Base-by-base conservation (phyloP, 139 green algal species). In the Coccomyxa sp. region DNA sequence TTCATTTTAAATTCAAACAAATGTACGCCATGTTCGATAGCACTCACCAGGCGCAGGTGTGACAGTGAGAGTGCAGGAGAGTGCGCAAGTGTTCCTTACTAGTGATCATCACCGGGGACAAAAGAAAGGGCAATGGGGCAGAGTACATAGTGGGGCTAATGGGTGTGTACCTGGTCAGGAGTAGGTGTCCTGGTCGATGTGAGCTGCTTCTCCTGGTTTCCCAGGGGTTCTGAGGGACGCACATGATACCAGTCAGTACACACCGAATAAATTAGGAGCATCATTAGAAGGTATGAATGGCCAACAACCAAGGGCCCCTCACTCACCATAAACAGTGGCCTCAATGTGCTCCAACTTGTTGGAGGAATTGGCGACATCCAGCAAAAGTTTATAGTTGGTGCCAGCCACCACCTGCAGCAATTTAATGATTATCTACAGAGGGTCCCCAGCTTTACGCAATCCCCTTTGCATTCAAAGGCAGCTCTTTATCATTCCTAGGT, bases 371-470 rank as follows among this genome's bases (percentile, higher is more conserved):
- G 82, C 79, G 17, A 83, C 81, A 38, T 88, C 82, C 25, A 92
- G n/a, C 1, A 85, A 78, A 23, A 91, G 84, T 21, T 82, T 81
- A 83, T 87, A 92, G 81, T 92, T 92, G 32, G 82, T 89, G n/a
- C 88, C 88, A 75, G 87, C 75, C 10, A 82, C 30, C 28, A 85
- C 31, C 17, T 66, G 58, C n/a, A 17, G 16, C 31, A 25, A 79
- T 27, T 59, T 51, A 7, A 51, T 11, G 3, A 51, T 51, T 11
- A 51, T 11, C 38, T 51, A 51, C 38, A 51, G 38, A 3, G 7
- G 38, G 38, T 51, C 3, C 38, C 3, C 38, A 51, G 7, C 38
- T 51, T 51, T 3, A 7, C 3, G 38, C 18, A 60, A 66, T n/a
- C n/a, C 25, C 17, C 31, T n/a, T 67, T 17, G 18, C 0, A 10